Percentiles rank a stretch among this genome's conserved stretches.
Conservation (phyloP, 2,329 filamentous ascomycete species). For the Ophiocordyceps polyrhachis-furcata region DNA sequence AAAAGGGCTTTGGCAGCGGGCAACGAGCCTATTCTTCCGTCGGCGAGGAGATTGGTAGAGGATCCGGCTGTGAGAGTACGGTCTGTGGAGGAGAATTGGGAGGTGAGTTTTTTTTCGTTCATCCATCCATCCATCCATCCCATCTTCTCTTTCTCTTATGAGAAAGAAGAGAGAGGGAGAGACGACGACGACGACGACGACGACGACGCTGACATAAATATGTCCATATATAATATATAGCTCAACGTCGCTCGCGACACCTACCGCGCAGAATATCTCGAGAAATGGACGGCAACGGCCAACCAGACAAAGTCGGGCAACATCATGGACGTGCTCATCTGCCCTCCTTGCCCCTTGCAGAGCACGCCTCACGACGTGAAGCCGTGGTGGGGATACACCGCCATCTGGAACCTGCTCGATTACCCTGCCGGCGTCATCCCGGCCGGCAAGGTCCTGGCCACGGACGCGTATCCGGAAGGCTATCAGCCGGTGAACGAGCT, state of each 20-base stretch:
- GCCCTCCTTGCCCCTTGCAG: slow-evolving; percentile 36
- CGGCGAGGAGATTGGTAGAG: slow-evolving; percentile 21
- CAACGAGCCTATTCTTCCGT: slow-evolving; percentile 37
- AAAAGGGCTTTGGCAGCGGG: slow-evolving; percentile 27
- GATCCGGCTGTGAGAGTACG: slow-evolving; percentile 36
- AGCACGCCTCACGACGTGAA: slow-evolving; percentile 22
- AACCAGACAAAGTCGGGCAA: slow-evolving; percentile 6
- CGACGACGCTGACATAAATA: too few relatives aligned
- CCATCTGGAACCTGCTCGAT: slow-evolving; percentile 51
- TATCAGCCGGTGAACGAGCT: slow-evolving; percentile 4
- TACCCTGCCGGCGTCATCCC: slow-evolving; percentile 25
- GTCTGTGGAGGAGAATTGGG: slow-evolving; percentile 21
- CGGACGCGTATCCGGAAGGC: slow-evolving; percentile 3
- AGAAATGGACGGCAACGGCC: slow-evolving; percentile 19
- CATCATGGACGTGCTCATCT: slow-evolving; percentile 41
- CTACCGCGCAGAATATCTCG: slow-evolving; percentile 18
- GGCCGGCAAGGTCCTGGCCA: slow-evolving; percentile 2
- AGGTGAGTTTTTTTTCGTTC: too few relatives aligned
- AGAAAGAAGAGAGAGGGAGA: too few relatives aligned
- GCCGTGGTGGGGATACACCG: slow-evolving; percentile 44
- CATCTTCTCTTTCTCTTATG: too few relatives aligned
- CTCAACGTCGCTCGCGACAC: slow-evolving; percentile 18
- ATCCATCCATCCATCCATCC: too few relatives aligned
- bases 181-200: too few relatives aligned
- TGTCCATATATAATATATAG: too few relatives aligned